Evolutionary conservation across 2,329 filamentous ascomycete genomes (phyloP).

Genomic region (Pseudopithomyces chartarum): DNA sequence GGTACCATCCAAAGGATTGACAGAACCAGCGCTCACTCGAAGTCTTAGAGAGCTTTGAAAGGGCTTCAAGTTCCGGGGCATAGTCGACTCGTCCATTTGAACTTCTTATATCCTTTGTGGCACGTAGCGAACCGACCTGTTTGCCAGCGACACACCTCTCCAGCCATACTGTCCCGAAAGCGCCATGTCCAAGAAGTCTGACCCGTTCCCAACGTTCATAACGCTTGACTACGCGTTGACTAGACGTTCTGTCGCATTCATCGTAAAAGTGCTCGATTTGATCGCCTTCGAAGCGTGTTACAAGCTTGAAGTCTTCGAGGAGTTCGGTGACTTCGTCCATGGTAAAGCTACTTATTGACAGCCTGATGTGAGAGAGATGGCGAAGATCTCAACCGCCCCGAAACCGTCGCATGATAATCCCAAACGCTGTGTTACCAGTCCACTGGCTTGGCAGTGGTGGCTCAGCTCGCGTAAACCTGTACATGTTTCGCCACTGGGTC

Average conservation of each 20-base stretch:
- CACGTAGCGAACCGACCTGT: not conserved
- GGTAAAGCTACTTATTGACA: not conserved
- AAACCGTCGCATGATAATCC: no score
- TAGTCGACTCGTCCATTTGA: not conserved
- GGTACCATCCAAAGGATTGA: constrained; percentile 3
- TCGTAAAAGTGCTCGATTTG: not conserved
- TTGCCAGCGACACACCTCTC: not conserved
- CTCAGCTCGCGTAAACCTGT: not conserved
- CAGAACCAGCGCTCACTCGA: not conserved
- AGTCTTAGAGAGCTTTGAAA: not conserved
- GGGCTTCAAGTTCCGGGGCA: not conserved
- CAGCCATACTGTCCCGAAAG: not conserved
- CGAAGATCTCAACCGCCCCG: no score
- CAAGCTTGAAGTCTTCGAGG: not conserved
- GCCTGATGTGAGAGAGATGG: not conserved
- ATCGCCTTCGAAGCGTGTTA: not conserved
- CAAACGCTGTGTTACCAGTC: not conserved
- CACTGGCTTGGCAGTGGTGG: not conserved
- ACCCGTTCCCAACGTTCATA: not conserved
- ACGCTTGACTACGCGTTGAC: not conserved
- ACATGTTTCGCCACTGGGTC: not conserved
- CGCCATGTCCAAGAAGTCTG: not conserved
- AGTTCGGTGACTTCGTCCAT: not conserved
- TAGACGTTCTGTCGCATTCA: not conserved
- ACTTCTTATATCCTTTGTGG: not conserved